Conservation (phyloP, 148 eudicot genomes). For the Fagopyrum homotropicum region DNA sequence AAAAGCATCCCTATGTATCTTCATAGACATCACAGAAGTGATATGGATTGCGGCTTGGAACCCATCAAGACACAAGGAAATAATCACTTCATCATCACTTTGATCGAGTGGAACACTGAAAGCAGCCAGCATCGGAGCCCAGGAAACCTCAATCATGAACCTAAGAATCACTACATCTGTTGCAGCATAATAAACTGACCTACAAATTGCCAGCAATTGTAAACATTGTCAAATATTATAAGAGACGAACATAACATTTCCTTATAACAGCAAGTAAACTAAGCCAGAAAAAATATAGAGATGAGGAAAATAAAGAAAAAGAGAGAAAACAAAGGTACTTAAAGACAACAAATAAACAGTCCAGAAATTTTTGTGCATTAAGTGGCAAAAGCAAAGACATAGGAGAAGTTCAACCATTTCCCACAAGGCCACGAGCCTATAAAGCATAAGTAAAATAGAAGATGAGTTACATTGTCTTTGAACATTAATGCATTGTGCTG, state of each 20-base stretch:
- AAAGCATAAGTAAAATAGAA: not conserved
- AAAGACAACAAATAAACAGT: not conserved
- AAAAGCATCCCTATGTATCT: slow-evolving; percentile 95
- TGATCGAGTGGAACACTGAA: slow-evolving; percentile 99
- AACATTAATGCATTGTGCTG: not conserved
- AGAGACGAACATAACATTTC: not conserved
- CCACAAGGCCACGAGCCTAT: not conserved
- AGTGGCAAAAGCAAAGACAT: not conserved
- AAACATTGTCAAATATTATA: slow-evolving; percentile 14
- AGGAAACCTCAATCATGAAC: slow-evolving; percentile 96
- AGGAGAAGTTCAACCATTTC: not conserved
- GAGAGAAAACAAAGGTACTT: not conserved
- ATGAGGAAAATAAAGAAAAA: not conserved
- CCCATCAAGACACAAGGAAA: slow-evolving; percentile 87
- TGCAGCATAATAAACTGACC: slow-evolving; percentile 99
- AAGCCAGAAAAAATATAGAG: not conserved
- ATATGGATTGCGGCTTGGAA: slow-evolving; percentile 91
- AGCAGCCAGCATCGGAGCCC: slow-evolving; percentile 99
- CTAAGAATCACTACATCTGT: slow-evolving; percentile 91
- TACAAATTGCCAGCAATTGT: slow-evolving; percentile 40
- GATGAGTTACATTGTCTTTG: not conserved
- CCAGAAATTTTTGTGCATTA: not conserved
- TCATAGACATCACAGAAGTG: slow-evolving; percentile 97
- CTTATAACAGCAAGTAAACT: not conserved
- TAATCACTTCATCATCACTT: slow-evolving; percentile 77